Evolutionary conservation across 2,329 filamentous ascomycete species (phyloP).

Genomic region (Claviceps capensis): DNA sequence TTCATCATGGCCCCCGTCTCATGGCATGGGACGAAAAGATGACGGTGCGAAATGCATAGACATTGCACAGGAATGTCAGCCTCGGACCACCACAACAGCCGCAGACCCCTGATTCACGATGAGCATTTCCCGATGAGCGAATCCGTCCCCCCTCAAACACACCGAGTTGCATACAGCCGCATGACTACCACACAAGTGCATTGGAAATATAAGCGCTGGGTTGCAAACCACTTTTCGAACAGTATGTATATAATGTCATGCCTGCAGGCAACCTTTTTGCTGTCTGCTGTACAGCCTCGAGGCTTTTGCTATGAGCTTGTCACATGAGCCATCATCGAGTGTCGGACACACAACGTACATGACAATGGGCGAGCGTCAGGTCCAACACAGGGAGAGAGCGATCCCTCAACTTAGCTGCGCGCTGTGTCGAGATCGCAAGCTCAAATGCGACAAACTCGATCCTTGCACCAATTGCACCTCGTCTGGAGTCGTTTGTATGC

Average conservation of each 20-base stretch:
- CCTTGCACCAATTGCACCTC: constrained; percentile 11
- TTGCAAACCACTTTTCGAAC: not conserved
- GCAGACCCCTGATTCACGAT: not conserved
- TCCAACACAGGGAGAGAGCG: constrained; percentile 1
- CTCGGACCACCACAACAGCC: not conserved
- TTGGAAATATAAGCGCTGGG: not conserved
- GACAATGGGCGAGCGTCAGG: constrained; percentile 3
- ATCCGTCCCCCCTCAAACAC: not conserved
- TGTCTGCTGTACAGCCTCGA: not conserved
- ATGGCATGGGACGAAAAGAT: not conserved
- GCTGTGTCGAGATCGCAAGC: constrained; percentile 10
- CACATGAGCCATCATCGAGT: not conserved
- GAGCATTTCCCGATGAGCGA: not conserved
- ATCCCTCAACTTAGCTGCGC: constrained; percentile 8
- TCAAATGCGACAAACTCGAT: constrained; percentile 12
- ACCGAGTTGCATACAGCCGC: not conserved
- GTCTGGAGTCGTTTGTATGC: constrained; percentile 6
- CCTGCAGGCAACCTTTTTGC: not conserved
- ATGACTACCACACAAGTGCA: not conserved
- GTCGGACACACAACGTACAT: not conserved
- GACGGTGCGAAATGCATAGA: not conserved
- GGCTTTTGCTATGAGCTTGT: not conserved
- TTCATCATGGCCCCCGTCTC: not conserved
- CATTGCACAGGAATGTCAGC: constrained; percentile 1
- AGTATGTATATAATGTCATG: constrained; percentile 2